These are phyloP conservation scores for Backusella macrospora DNA, from an alignment of 192 early-diverging fungal genomes.

Conservation along the genomic window DNA sequence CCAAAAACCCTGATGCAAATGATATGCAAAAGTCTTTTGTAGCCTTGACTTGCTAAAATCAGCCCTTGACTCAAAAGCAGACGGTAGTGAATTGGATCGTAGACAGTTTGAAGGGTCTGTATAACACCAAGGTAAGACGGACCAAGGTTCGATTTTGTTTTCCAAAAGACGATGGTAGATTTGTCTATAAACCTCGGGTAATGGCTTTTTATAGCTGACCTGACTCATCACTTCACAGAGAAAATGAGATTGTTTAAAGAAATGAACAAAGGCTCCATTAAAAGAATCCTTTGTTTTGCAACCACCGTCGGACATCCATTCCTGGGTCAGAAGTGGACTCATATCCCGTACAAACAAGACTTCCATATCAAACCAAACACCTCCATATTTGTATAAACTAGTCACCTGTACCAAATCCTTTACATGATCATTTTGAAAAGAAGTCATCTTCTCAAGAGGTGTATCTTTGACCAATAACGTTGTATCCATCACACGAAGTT, in stretches of 20 bases:
- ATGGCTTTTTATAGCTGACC: neutral
- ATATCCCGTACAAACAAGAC: constrained; percentile 33
- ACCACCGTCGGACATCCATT: constrained; percentile 34
- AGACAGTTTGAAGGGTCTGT: constrained; percentile 36
- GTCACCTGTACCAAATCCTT: constrained; percentile 22
- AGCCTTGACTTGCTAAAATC: neutral
- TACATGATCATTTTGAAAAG: neutral
- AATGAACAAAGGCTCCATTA: constrained; percentile 29
- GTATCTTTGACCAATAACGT: neutral
- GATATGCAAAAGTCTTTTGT: constrained; percentile 27
- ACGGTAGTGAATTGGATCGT: constrained; percentile 31
- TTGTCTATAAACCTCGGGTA: constrained; percentile 22
- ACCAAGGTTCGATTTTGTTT: constrained; percentile 34
- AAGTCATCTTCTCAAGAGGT: neutral
- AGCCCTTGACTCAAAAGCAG: constrained; percentile 1
- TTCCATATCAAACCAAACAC: constrained; percentile 39
- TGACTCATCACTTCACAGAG: constrained; percentile 38
- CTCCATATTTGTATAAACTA: constrained; percentile 35
- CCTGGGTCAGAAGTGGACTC: constrained; percentile 31
- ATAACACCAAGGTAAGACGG: constrained; percentile 44
- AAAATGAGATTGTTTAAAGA: constrained; percentile 30
- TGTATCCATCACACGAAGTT: neutral
- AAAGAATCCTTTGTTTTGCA: constrained; percentile 16
- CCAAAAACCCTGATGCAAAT: constrained; percentile 27
- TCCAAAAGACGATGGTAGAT: constrained; percentile 33